A percentile compares a stretch with the other conserved stretches of the same genome.
Evolutionary conservation across 108 stramenopile species (phyloP).

Genomic region (Skeletonema costatum): DNA sequence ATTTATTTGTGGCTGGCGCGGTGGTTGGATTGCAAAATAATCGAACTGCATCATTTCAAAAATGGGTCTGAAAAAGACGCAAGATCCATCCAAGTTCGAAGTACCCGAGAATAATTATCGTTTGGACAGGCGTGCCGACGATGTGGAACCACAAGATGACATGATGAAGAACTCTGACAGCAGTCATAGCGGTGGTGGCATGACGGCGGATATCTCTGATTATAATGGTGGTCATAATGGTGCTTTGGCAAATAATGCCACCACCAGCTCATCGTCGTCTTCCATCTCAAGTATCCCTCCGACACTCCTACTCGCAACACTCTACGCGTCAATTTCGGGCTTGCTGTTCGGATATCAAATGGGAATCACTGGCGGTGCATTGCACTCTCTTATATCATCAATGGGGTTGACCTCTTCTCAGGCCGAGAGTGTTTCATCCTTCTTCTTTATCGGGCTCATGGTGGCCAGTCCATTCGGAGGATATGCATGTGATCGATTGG

Average conservation of each 20-base stretch:
- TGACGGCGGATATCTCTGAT: background rate
- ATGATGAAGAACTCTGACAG: background rate
- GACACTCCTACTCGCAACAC: constrained; percentile 27
- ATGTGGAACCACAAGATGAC: background rate
- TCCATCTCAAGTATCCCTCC: constrained; percentile 8
- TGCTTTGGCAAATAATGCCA: background rate
- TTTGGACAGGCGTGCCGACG: background rate
- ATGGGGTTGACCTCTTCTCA: constrained; percentile 35
- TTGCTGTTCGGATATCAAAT: constrained; percentile 50
- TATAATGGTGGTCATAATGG: no score
- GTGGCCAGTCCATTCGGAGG: constrained; percentile 43
- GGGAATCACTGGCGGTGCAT: constrained; percentile 35
- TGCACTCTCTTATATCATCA: constrained; percentile 45
- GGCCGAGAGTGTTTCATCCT: constrained; percentile 33
- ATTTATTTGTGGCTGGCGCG: no score
- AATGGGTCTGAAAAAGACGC: background rate
- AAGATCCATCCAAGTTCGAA: constrained; percentile 1
- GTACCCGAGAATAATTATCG: background rate
- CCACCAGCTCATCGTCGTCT: background rate
- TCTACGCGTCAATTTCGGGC: constrained; percentile 51
- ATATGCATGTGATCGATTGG: constrained; percentile 39
- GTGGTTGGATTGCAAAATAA: no score
- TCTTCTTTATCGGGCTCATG: constrained; percentile 49
- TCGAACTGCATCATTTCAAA: background rate
- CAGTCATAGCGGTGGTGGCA: background rate